Evolutionary conservation across 2,329 filamentous ascomycete genomes (phyloP).

Genomic region (Trichophyton mentagrophytes): DNA sequence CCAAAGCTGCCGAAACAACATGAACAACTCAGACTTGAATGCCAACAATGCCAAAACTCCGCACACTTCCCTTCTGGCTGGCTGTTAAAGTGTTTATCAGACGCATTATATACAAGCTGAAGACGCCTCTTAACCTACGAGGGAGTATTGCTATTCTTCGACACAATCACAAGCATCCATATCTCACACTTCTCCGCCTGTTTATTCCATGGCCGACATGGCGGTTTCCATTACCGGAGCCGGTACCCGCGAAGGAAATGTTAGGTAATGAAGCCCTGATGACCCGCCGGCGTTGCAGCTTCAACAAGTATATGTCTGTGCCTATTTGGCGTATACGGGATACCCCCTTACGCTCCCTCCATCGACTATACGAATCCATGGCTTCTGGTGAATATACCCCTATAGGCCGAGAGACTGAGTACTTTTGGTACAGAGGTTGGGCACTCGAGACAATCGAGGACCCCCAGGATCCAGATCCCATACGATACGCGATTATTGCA

Average conservation of each 20-base stretch:
- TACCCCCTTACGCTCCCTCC: conserved; percentile 18
- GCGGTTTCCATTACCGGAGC: conserved; percentile 16
- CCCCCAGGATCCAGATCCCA: conserved; percentile 17
- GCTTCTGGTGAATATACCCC: conserved; percentile 12
- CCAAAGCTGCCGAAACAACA: neutral
- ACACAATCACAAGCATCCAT: conserved; percentile 11
- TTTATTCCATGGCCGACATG: conserved; percentile 15
- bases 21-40: neutral
- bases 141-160: conserved; percentile 7
- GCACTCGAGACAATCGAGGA: conserved; percentile 17
- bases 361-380: conserved; percentile 19
- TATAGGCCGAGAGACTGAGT: conserved; percentile 17
- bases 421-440: conserved; percentile 21
- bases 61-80: conserved; percentile 1
- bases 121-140: conserved; percentile 11
- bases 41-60: neutral
- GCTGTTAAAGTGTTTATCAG: conserved; percentile 9
- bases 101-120: conserved; percentile 4
- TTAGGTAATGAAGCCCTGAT: conserved; percentile 9
- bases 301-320: conserved; percentile 10
- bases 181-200: conserved; percentile 14
- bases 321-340: conserved; percentile 18
- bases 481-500: conserved; percentile 21
- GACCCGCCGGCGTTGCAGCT: conserved; percentile 5
- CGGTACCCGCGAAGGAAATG: conserved; percentile 9